Percentiles rank a stretch among this genome's conserved stretches.
phyloP scores from a whole-genome alignment of 2,329 filamentous ascomycete species.

The Tricladium varicosporioides region DNA sequence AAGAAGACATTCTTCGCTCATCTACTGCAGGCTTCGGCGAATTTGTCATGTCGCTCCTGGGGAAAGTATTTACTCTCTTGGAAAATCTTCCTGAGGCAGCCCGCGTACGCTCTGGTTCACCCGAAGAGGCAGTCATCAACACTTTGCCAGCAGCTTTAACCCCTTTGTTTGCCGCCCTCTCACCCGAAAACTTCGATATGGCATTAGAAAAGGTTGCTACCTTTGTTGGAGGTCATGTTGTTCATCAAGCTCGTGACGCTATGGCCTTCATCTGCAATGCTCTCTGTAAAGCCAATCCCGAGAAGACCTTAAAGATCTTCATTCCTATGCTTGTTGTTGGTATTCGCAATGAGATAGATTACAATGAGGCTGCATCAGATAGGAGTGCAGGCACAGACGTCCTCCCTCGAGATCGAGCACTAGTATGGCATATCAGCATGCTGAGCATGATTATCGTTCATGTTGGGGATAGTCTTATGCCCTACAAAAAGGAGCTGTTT shows the following conservation, averaged over 20 bases:
- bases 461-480: conserved; percentile 84
- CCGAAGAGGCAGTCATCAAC: conserved; percentile 96
- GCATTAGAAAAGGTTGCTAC: conserved; percentile 87
- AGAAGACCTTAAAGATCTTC: conserved; percentile 88
- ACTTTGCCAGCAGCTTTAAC: conserved; percentile 88
- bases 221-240: conserved; percentile 91
- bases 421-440: conserved; percentile 97
- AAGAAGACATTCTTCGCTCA: conserved; percentile 83
- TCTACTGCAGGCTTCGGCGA: conserved; percentile 93
- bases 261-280: conserved; percentile 99
- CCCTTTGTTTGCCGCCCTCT: conserved; percentile 85
- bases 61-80: conserved; percentile 90
- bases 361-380: conserved; percentile 93
- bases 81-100: conserved; percentile 94
- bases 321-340: conserved; percentile 87
- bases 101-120: conserved; percentile 82
- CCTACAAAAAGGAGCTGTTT: conserved; percentile 84
- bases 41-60: conserved; percentile 86
- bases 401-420: conserved; percentile 82
- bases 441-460: conserved; percentile 98
- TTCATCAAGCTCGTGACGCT: conserved; percentile 93
- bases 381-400: conserved; percentile 92
- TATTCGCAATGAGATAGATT: conserved; percentile 94
- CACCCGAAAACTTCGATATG: conserved; percentile 89
- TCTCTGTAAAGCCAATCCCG: conserved; percentile 90